These are phyloP conservation scores for Podospora sp. DNA, from an alignment of 495 filamentous ascomycete species.

Conservation along the genomic window DNA sequence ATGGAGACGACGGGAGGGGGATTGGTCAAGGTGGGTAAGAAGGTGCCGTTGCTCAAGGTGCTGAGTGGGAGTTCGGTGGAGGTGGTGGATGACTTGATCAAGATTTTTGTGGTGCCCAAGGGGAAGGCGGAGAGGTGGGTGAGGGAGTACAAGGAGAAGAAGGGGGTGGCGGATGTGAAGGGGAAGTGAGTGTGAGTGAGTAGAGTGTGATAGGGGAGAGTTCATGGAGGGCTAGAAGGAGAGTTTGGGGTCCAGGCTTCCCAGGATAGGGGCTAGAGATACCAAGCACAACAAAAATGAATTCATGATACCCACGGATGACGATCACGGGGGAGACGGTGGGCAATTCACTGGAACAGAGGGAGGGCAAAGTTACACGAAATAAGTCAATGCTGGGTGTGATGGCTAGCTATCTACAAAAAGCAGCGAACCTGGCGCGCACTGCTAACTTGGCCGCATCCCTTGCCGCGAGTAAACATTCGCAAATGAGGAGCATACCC, in stretches of 20 bases:
- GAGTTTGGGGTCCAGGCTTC: too few species aligned
- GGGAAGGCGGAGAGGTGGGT: conserved; percentile 71
- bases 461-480: neutral
- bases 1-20: conserved; percentile 82
- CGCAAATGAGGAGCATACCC: neutral
- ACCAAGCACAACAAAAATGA: neutral
- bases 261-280: too few species aligned
- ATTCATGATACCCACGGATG: neutral
- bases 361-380: neutral
- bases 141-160: conserved; percentile 69
- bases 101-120: conserved; percentile 77
- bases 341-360: neutral
- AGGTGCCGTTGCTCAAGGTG: conserved; percentile 71
- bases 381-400: neutral
- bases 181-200: neutral
- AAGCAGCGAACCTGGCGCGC: neutral
- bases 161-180: neutral
- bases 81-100: conserved; percentile 82
- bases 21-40: conserved; percentile 87
- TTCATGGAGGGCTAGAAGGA: neutral
- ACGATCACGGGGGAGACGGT: neutral
- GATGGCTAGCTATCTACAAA: neutral
- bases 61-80: conserved; percentile 78
- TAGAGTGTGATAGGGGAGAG: neutral
- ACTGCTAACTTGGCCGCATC: neutral